Base-by-base conservation (phyloP, 768 basidiomycete genomes). In the Termitomyces sp. region DNA sequence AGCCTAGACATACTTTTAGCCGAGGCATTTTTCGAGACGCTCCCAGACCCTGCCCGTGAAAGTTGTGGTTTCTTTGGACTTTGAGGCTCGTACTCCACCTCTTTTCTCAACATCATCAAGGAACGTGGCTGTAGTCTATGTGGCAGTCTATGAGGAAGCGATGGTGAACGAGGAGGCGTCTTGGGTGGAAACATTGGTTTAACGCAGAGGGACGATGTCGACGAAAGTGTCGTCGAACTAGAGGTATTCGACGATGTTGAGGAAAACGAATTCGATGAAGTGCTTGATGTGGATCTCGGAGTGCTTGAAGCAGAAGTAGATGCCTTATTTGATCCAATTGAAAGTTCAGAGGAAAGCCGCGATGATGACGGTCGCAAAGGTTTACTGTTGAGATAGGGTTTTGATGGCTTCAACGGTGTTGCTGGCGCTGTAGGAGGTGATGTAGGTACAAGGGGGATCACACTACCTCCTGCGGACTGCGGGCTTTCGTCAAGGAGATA, bases 401-500 rank as follows among this genome's bases (percentile, higher is more conserved):
- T 76, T 18, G 74, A 65, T n/a, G 72, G 63, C 0, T 76, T 75
- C 11, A 70, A 64, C 4, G 80, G 78, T 3, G 75, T 75, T n/a
- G 69, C 68, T 41, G 75, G 74, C 35, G 70, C 69, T 22, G 74
- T 74, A 7, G 73, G 70, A n/a, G 72, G 68, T 30, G 66, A 65
- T 16, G 67, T 66, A 22, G 65, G 32, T 59, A 67, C 28, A 38
- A 54, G 54, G 32, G 56, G 51, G 40, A 59, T 51, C 26, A 60
- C 60, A 3, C 60, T 54, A 18, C 61, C 53, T 57, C 40, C 60
- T 10, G 61, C 48, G 8, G 70, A 62, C 24, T 70, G 54, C 6
- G 73, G 67, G 1, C 82, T 83, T 67, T 97, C 94, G 59, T 95
- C 94, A 46, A 96, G 77, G 7, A 98, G 78, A 69, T 98, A 98